phyloP scores from a whole-genome alignment of 2,329 filamentous ascomycete species.

The Penicillium sp. region DNA sequence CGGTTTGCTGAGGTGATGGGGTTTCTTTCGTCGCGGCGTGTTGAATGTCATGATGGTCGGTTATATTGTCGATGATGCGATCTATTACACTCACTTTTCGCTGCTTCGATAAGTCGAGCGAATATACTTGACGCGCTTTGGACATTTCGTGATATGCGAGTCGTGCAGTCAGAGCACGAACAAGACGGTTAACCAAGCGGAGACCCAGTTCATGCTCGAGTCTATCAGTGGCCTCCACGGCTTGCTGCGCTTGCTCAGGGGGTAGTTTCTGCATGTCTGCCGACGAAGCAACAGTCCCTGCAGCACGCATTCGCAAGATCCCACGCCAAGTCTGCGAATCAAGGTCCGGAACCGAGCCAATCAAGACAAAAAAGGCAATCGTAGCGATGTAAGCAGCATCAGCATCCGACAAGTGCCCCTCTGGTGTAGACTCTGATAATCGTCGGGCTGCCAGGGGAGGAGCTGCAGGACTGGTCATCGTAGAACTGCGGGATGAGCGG shows the following conservation, averaged over 20 bases:
- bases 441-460: constrained; percentile 25
- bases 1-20: constrained; percentile 17
- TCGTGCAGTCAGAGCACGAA: constrained; percentile 48
- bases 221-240: constrained; percentile 40
- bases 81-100: constrained; percentile 33
- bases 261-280: constrained; percentile 35
- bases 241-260: constrained; percentile 24
- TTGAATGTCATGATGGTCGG: constrained; percentile 25
- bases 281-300: constrained; percentile 38
- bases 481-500: constrained; percentile 29
- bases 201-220: constrained; percentile 51
- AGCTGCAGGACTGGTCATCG: constrained; percentile 16
- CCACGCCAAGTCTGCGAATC: constrained; percentile 37
- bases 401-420: constrained; percentile 35
- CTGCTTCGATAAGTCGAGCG: constrained; percentile 27
- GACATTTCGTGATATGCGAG: constrained; percentile 49
- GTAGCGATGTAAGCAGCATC: constrained; percentile 40
- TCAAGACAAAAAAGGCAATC: constrained; percentile 36
- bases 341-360: constrained; percentile 36
- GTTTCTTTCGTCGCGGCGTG: constrained; percentile 5
- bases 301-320: constrained; percentile 42
- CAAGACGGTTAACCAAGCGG: constrained; percentile 48
- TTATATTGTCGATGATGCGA: constrained; percentile 34
- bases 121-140: constrained; percentile 32
- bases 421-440: constrained; percentile 25